phyloP scores from a whole-genome alignment of 2,329 filamentous ascomycete genomes.

The Beauveria pseudobassiana region DNA sequence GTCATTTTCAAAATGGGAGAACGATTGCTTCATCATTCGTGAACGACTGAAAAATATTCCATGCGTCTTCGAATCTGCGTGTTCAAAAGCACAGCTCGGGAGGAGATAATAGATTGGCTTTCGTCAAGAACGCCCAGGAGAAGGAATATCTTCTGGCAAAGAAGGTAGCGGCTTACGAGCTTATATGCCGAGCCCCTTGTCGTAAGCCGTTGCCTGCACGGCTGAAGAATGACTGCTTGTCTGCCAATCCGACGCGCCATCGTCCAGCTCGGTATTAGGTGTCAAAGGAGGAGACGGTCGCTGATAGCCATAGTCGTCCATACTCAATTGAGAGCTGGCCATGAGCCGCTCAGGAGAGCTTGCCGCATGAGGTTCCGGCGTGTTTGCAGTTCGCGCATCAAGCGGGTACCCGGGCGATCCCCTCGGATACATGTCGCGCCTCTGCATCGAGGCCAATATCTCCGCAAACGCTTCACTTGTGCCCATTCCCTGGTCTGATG shows the following conservation, averaged over 20 bases:
- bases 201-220: slow-evolving; percentile 10
- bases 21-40: background rate
- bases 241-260: background rate
- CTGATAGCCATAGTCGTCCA: slow-evolving; percentile 10
- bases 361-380: background rate
- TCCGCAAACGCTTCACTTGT: slow-evolving; percentile 17
- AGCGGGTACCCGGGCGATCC: background rate
- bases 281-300: slow-evolving; percentile 11
- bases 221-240: slow-evolving; percentile 14
- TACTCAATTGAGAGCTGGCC: background rate
- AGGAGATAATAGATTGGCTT: background rate
- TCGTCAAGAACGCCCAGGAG: background rate
- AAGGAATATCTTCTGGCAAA: slow-evolving; percentile 29
- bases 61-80: too few species aligned
- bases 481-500: slow-evolving; percentile 21
- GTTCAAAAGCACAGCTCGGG: background rate
- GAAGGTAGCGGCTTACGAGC: slow-evolving; percentile 37
- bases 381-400: background rate
- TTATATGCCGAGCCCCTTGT: slow-evolving; percentile 15
- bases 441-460: slow-evolving; percentile 15
- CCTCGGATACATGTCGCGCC: slow-evolving; percentile 7
- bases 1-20: background rate
- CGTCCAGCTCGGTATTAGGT: background rate
- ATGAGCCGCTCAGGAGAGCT: background rate
- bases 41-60: too few species aligned